phyloP scores from a whole-genome alignment of 805 yeast species.

The Candida michaelii region DNA sequence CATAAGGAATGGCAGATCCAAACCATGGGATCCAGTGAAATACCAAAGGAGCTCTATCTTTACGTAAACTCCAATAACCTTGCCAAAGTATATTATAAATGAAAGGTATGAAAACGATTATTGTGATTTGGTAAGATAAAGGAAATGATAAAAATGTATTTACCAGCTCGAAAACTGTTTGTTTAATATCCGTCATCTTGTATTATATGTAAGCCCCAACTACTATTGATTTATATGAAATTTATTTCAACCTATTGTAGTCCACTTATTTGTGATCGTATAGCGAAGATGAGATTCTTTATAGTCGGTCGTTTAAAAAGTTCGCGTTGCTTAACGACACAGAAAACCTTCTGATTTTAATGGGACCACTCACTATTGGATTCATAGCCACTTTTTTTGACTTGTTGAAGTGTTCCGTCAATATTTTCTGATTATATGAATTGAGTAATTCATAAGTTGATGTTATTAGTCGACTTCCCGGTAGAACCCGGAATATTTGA shows the following conservation, averaged over 20 bases:
- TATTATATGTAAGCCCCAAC: neutral
- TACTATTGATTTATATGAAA: neutral
- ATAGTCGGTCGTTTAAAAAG: constrained; percentile 5
- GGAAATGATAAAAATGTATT: constrained; percentile 19
- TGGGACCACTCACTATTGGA: constrained; percentile 1
- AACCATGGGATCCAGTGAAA: constrained; percentile 95
- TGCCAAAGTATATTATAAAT: constrained; percentile 67
- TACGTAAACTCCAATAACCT: constrained; percentile 65
- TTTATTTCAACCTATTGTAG: neutral
- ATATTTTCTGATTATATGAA: neutral
- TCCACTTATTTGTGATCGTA: constrained; percentile 4
- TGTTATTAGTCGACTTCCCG: too few species aligned
- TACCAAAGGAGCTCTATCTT: constrained; percentile 85
- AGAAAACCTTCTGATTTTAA: constrained; percentile 4
- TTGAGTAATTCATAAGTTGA: neutral
- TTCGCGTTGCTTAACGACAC: constrained; percentile 4
- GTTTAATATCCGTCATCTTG: constrained; percentile 2
- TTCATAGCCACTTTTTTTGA: neutral
- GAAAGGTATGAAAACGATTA: constrained; percentile 54
- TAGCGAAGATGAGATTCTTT: constrained; percentile 4
- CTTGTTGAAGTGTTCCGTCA: neutral
- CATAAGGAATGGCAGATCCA: constrained; percentile 86
- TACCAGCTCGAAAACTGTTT: neutral
- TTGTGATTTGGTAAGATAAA: constrained; percentile 26
- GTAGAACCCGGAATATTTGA: too few species aligned